Conservation (phyloP, 2,329 filamentous ascomycete genomes). For the Fusarium mangiferae region DNA sequence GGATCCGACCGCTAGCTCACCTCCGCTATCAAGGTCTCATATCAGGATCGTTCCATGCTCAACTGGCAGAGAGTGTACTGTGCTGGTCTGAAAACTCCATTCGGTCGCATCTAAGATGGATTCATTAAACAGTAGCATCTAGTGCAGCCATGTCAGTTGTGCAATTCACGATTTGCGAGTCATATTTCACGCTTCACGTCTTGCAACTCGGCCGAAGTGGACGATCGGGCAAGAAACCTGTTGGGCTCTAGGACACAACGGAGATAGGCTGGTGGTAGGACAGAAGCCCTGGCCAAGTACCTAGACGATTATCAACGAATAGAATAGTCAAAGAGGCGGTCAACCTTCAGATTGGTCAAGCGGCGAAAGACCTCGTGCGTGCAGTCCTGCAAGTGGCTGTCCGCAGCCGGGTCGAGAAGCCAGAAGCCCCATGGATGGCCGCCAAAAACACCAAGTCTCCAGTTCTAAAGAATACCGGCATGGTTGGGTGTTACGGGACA, state of each 20-base stretch:
- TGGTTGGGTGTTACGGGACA: constrained; percentile 20
- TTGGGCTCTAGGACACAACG: constrained; percentile 25
- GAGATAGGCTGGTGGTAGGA: constrained; percentile 19
- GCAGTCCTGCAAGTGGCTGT: constrained; percentile 36
- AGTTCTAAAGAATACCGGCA: constrained; percentile 27
- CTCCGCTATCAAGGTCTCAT: constrained; percentile 35
- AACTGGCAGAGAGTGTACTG: constrained; percentile 34
- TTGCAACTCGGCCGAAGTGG: constrained; percentile 12
- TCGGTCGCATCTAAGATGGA: constrained; percentile 39
- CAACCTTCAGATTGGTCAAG: constrained; percentile 40
- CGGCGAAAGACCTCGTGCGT: constrained; percentile 29
- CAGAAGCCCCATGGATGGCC: constrained; percentile 29
- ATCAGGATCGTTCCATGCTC: constrained; percentile 39
- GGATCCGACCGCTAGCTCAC: constrained; percentile 31
- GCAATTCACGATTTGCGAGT: constrained; percentile 38
- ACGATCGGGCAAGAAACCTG: constrained; percentile 23
- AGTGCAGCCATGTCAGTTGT: constrained; percentile 35
- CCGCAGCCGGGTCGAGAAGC: constrained; percentile 35
- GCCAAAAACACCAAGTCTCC: constrained; percentile 24
- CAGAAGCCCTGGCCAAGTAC: constrained; percentile 20
- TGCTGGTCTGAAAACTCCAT: constrained; percentile 35
- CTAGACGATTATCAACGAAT: constrained; percentile 33
- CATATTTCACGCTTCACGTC: constrained; percentile 31
- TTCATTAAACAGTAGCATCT: constrained; percentile 42
- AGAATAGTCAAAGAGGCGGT: constrained; percentile 39